Conservation (phyloP, 2,329 filamentous ascomycete species). For the Ustilaginoidea virens region DNA sequence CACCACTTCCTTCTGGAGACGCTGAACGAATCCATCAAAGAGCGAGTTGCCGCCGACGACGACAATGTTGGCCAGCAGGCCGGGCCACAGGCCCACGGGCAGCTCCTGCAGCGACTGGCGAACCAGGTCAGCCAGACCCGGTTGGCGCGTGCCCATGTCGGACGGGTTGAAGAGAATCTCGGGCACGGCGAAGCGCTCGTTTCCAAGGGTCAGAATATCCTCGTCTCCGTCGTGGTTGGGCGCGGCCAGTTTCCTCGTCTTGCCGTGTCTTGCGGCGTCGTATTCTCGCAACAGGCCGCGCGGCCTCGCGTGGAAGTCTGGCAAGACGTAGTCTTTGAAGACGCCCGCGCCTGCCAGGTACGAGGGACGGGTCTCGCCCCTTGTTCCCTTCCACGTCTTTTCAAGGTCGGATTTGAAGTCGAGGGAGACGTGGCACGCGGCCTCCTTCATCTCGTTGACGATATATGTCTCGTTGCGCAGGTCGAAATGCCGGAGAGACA, state of each 20-base stretch:
- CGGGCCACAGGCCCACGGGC: constrained; percentile 72
- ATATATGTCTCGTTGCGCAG: constrained; percentile 89
- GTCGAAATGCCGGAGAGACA: constrained; percentile 85
- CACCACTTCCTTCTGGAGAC: constrained; percentile 62
- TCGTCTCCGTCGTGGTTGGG: constrained; percentile 36
- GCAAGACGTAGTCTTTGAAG: constrained; percentile 81
- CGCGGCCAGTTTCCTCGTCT: constrained; percentile 28
- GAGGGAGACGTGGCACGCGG: constrained; percentile 65
- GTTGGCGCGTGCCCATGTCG: constrained; percentile 73
- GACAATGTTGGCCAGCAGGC: constrained; percentile 71
- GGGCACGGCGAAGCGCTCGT: constrained; percentile 81
- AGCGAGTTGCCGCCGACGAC: constrained; percentile 77
- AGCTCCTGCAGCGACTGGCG: constrained; percentile 61
- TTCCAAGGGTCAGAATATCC: constrained; percentile 73
- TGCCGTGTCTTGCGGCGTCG: constrained; percentile 48
- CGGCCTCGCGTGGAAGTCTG: constrained; percentile 50
- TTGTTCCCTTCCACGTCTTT: constrained; percentile 64
- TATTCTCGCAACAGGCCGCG: constrained; percentile 64
- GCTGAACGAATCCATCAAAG: constrained; percentile 66
- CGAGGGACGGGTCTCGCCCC: constrained; percentile 36
- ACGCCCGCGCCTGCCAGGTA: constrained; percentile 42
- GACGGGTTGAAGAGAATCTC: constrained; percentile 78
- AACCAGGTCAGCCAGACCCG: constrained; percentile 69
- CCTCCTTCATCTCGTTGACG: constrained; percentile 92
- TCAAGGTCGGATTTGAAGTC: constrained; percentile 72